Conservation (phyloP, 75 land plant species). For the Pinus albicaulis region DNA sequence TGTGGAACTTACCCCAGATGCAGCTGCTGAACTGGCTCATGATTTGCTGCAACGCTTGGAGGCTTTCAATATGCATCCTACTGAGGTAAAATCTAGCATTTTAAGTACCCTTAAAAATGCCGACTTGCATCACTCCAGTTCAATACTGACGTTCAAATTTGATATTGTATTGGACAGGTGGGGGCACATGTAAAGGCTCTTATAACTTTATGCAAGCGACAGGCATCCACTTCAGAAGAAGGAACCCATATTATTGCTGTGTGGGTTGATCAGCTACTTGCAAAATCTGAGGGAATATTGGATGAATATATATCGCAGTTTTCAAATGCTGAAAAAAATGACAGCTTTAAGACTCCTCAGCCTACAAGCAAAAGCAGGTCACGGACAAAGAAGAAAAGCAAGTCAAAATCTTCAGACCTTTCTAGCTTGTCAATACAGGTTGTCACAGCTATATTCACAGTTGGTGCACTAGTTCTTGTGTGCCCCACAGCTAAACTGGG, state of each 20-base stretch:
- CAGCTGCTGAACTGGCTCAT: constrained; percentile 83
- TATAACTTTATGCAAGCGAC: constrained; percentile 68
- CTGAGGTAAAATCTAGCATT: constrained; percentile 54
- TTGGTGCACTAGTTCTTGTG: constrained; percentile 38
- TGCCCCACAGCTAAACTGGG: constrained; percentile 31
- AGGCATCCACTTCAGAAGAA: constrained; percentile 57
- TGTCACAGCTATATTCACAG: constrained; percentile 35
- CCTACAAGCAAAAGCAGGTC: constrained; percentile 8
- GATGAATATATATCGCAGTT: constrained; percentile 41
- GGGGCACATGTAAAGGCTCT: constrained; percentile 89
- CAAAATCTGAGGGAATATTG: constrained; percentile 56
- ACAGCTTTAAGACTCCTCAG: constrained; percentile 38
- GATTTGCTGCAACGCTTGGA: constrained; percentile 63
- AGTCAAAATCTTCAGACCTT: constrained; percentile 12
- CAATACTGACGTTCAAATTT: background rate
- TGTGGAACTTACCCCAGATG: constrained; percentile 72
- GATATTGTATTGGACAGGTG: constrained; percentile 35
- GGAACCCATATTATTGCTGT: constrained; percentile 57
- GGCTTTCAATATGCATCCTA: constrained; percentile 83
- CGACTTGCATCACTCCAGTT: background rate
- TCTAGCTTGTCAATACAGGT: constrained; percentile 15
- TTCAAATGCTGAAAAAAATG: constrained; percentile 17
- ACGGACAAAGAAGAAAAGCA: constrained; percentile 13
- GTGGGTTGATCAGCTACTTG: constrained; percentile 67
- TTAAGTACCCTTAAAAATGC: background rate